Percentiles rank a stretch among this genome's conserved stretches.
Evolutionary conservation across 2,329 filamentous ascomycete genomes (phyloP).

Genomic region (Sporothrix euskadiensis): DNA sequence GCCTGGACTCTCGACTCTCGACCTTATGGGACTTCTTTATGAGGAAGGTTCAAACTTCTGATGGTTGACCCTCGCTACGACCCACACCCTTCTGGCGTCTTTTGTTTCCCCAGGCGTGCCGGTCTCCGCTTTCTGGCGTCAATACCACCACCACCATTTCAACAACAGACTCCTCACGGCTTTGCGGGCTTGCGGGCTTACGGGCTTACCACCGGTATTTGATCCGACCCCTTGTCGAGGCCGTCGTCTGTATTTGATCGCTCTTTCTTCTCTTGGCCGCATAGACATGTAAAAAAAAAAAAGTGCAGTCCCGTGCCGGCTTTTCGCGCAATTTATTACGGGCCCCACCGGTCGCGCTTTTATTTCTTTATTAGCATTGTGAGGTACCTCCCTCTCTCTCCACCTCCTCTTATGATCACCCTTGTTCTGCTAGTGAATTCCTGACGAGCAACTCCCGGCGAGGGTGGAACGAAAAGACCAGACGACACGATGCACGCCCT

Average conservation of each 20-base stretch:
- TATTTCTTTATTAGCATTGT: neutral
- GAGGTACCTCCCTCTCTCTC: too few species aligned
- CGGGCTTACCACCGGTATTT: constrained; percentile 7
- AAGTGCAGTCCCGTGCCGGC: neutral
- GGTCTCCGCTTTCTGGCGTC: constrained; percentile 10
- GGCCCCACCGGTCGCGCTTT: neutral
- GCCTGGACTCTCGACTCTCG: neutral
- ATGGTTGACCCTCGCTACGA: neutral
- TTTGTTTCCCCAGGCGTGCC: neutral
- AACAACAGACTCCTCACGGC: neutral
- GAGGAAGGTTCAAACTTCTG: neutral
- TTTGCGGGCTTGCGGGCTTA: constrained; percentile 5
- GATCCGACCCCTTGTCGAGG: neutral
- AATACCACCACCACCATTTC: neutral
- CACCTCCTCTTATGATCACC: neutral
- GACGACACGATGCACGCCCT: constrained; percentile 1
- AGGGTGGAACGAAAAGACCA: neutral
- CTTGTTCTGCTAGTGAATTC: neutral
- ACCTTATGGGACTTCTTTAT: neutral
- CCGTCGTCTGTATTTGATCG: neutral
- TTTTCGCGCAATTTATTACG: neutral
- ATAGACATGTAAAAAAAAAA: neutral
- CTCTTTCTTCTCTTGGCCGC: neutral
- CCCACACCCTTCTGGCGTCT: constrained; percentile 4
- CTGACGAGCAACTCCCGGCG: neutral